phyloP scores from a whole-genome alignment of 306 rosid genomes.

The Inga laurina region DNA sequence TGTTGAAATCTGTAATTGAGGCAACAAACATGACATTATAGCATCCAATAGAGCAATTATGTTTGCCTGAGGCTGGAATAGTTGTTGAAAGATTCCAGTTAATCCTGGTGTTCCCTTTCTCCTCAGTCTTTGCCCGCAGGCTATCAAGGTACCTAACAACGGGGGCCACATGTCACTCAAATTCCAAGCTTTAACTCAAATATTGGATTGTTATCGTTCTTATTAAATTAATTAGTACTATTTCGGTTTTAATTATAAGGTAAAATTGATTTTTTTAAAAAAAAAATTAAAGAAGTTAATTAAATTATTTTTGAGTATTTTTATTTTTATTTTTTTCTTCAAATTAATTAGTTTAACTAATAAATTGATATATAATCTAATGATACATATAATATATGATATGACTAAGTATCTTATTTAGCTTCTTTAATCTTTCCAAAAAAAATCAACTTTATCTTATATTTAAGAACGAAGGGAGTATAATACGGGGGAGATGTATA shows the following conservation, averaged over 20 bases:
- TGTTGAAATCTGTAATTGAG: slow-evolving; percentile 40
- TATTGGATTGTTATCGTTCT: not conserved
- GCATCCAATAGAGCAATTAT: slow-evolving; percentile 34
- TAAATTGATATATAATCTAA: too few species aligned
- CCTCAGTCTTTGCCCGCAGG: slow-evolving; percentile 9
- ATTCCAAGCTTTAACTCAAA: slow-evolving; percentile 14
- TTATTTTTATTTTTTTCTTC: too few species aligned
- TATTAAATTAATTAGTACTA: not conserved
- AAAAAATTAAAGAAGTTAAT: too few species aligned
- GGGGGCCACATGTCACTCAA: slow-evolving; percentile 36
- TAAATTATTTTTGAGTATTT: too few species aligned
- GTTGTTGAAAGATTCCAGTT: slow-evolving; percentile 37
- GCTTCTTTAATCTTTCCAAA: too few species aligned
- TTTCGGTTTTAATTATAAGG: too few species aligned
- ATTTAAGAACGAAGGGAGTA: too few species aligned
- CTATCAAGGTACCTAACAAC: slow-evolving; percentile 26
- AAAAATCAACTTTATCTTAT: too few species aligned
- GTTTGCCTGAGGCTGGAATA: slow-evolving; percentile 29
- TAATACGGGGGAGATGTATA: not conserved
- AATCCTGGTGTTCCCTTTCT: slow-evolving; percentile 27
- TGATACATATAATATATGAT: too few species aligned
- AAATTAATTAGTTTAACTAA: too few species aligned
- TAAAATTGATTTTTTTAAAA: too few species aligned
- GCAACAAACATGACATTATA: slow-evolving; percentile 36
- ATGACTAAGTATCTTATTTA: too few species aligned